Conservation (phyloP, 225 moss, liverwort and hornwort species). For the Anthoceros angustus region DNA sequence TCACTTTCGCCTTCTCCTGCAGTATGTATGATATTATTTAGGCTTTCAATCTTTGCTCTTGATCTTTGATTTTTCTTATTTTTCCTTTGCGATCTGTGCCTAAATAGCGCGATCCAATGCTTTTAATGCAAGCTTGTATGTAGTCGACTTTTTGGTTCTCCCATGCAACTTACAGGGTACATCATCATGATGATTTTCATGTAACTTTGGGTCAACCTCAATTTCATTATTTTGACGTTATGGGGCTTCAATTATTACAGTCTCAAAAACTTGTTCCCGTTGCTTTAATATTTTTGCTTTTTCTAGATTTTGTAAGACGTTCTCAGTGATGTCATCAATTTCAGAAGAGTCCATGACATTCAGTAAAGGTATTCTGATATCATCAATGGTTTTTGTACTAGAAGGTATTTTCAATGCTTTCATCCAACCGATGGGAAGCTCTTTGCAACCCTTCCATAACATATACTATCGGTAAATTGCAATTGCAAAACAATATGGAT, state of each 20-base stretch:
- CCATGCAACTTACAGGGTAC: not conserved
- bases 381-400: not conserved
- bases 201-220: not conserved
- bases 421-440: not conserved
- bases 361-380: not conserved
- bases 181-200: not conserved
- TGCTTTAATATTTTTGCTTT: not conserved
- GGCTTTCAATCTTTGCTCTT: constrained; percentile 76
- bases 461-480: constrained; percentile 1
- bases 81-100: not conserved
- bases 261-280: not conserved
- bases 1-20: not conserved
- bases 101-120: not conserved
- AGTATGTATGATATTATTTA: constrained; percentile 20
- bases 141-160: not conserved
- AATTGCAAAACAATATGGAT: not conserved
- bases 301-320: not conserved
- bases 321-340: not conserved
- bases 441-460: constrained; percentile 1
- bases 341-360: not conserved
- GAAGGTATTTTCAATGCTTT: not conserved
- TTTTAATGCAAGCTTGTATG: not conserved
- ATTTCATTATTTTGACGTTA: not conserved
- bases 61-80: constrained; percentile 36
- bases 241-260: not conserved